Percentiles rank a stretch among this genome's conserved stretches.
These are phyloP conservation scores for Rosa lucieae DNA, from an alignment of 306 rosid genomes.

Conservation along the genomic window DNA sequence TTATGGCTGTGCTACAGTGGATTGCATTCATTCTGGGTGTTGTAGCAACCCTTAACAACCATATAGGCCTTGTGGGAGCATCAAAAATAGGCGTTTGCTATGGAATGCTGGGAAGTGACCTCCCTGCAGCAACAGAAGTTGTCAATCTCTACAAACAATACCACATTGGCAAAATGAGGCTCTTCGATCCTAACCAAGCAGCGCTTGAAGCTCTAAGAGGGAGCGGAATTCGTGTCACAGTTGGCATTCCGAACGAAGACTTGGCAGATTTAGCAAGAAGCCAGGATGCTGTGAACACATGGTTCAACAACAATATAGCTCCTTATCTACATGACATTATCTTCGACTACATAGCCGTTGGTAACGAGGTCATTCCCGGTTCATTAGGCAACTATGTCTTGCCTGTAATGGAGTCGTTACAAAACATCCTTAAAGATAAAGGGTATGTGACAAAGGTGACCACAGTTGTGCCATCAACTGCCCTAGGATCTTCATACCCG, in stretches of 20 bases:
- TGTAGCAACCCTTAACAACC: not conserved
- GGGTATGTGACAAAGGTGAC: constrained; percentile 13
- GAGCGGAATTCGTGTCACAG: no score
- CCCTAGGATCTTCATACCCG: constrained; percentile 2
- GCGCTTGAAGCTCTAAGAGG: constrained; percentile 27
- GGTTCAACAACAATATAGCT: constrained; percentile 15
- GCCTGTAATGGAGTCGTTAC: constrained; percentile 6
- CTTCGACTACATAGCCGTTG: constrained; percentile 19
- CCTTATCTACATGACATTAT: not conserved
- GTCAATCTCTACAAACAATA: constrained; percentile 12
- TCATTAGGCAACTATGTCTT: not conserved
- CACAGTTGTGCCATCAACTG: not conserved
- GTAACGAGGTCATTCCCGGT: constrained; percentile 21
- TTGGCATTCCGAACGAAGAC: not conserved
- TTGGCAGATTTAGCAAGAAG: constrained; percentile 10
- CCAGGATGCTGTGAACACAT: not conserved
- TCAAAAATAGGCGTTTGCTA: constrained; percentile 16
- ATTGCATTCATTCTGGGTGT: not conserved
- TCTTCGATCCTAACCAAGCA: constrained; percentile 20
- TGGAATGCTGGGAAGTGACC: constrained; percentile 19
- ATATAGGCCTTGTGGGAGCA: not conserved
- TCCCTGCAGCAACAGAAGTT: constrained; percentile 28
- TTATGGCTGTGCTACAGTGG: not conserved
- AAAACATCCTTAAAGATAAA: not conserved
- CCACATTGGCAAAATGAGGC: constrained; percentile 24